Base-by-base conservation (phyloP, 495 filamentous ascomycete genomes). In the Tuber borchii region DNA sequence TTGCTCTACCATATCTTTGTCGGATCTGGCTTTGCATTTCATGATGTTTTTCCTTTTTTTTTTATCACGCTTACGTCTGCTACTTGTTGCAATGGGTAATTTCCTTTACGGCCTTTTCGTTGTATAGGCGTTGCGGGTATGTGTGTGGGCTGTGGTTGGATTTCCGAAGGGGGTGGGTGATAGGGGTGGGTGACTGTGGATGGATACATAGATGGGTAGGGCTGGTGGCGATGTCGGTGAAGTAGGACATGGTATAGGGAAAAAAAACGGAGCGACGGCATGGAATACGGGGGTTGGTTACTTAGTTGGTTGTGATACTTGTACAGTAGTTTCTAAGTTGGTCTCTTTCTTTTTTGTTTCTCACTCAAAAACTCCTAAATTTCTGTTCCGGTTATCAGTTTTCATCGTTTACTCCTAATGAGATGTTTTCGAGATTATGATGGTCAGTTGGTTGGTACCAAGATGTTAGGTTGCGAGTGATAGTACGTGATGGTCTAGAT, bases 21-120 rank as follows among this genome's bases (percentile, higher is more conserved):
- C 48, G 39, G 70, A 70, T 71, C 26, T 72, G 26, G 20, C 22
- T 71, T 46, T 40, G 39, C 43, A 69, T 71, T 51, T 75, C 2
- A 65, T 16, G 37, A 12, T 71, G 34, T 51, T 37, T n/a, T 71
- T 71, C 37, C 2, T 68, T 77, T 71, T 56, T 70, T 65, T 45
- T n/a, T 40, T 37, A 37, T 71, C 73, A 45, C 70, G 73, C 74
- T 77, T 77, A 74, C 61, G 73, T 77, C 73, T 74, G 70, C 71
- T 74, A 34, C 43, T 45, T 68, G 26, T 71, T 75, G 56, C 43
- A 31, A 72, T 65, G 56, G 56, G 56, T 65, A 65, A 65, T 65
- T 31, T 34, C 26, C 56, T 34, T 34, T 65, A 65, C 56, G 56
- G 56, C 56, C 56, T 65, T 34, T 34, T 65, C 56, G 56, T 65